A percentile compares a stretch with the other conserved stretches of the same genome.
Evolutionary conservation across 192 early-diverging fungal species (phyloP).

Genomic region (Geranomyces variabilis): DNA sequence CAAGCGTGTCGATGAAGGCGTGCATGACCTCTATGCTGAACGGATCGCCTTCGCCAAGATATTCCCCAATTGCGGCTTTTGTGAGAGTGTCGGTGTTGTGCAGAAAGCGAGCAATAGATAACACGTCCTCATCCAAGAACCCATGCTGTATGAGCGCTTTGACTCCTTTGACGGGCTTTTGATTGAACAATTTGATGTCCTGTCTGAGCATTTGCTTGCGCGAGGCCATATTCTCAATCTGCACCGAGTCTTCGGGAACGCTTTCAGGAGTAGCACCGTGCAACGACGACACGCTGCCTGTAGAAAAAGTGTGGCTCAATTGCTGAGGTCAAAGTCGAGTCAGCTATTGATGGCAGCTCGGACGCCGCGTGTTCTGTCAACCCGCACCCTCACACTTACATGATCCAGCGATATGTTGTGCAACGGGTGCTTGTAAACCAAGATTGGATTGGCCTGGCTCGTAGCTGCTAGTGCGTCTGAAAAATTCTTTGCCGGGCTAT

Average conservation of each 20-base stretch:
- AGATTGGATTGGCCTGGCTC: conserved; percentile 40
- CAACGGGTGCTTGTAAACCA: conserved; percentile 52
- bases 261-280: conserved; percentile 14
- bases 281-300: conserved; percentile 25
- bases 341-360: no score
- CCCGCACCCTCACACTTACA: conserved; percentile 12
- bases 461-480: conserved; percentile 42
- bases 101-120: conserved; percentile 55
- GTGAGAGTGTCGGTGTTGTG: conserved; percentile 43
- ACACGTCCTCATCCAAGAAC: conserved; percentile 49
- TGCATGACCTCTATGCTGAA: conserved; percentile 63
- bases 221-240: conserved; percentile 51
- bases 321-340: not conserved
- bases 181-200: conserved; percentile 54
- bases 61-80: conserved; percentile 64
- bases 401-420: conserved; percentile 48
- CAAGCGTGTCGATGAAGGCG: conserved; percentile 59
- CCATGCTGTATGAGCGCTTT: conserved; percentile 50
- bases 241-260: conserved; percentile 18
- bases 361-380: no score
- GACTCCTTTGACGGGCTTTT: conserved; percentile 57
- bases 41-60: conserved; percentile 58
- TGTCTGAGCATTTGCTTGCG: conserved; percentile 51
- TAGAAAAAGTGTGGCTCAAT: conserved; percentile 19
- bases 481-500: conserved; percentile 31